phyloP scores from a whole-genome alignment of 129 eudicot species.

The Sambucus nigra region DNA sequence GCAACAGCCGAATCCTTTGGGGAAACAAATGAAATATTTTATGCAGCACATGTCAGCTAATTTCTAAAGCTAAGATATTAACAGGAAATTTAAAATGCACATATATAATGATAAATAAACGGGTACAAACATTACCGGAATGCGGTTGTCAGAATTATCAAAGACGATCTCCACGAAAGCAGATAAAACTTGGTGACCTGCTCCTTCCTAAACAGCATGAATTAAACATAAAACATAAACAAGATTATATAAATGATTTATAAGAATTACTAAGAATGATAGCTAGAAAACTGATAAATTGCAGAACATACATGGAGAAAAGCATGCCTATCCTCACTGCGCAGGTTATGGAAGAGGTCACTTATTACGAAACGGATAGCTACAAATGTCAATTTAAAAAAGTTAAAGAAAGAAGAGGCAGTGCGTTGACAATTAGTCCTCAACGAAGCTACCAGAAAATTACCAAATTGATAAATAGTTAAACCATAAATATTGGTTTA shows the following conservation, averaged over 20 bases:
- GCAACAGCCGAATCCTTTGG: background rate
- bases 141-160: conserved; percentile 89
- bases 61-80: background rate
- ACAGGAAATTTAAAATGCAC: background rate
- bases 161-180: conserved; percentile 99
- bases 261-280: conserved; percentile 6
- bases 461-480: background rate
- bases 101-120: background rate
- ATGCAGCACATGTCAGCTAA: background rate
- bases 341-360: conserved; percentile 89
- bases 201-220: conserved; percentile 68
- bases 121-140: conserved; percentile 54
- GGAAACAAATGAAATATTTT: background rate
- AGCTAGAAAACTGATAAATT: conserved; percentile 5
- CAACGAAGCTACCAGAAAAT: conserved; percentile 4
- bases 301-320: conserved; percentile 79
- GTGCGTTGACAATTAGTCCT: conserved; percentile 9
- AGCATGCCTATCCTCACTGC: conserved; percentile 87
- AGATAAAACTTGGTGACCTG: conserved; percentile 93
- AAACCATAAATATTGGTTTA: background rate
- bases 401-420: background rate
- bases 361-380: conserved; percentile 96
- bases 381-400: conserved; percentile 20
- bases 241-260: background rate
- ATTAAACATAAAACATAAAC: conserved; percentile 3